Percentiles rank a stretch among this genome's conserved stretches.
Evolutionary conservation across 2,329 filamentous ascomycete genomes (phyloP).

Genomic region (Myriangium duriaei): DNA sequence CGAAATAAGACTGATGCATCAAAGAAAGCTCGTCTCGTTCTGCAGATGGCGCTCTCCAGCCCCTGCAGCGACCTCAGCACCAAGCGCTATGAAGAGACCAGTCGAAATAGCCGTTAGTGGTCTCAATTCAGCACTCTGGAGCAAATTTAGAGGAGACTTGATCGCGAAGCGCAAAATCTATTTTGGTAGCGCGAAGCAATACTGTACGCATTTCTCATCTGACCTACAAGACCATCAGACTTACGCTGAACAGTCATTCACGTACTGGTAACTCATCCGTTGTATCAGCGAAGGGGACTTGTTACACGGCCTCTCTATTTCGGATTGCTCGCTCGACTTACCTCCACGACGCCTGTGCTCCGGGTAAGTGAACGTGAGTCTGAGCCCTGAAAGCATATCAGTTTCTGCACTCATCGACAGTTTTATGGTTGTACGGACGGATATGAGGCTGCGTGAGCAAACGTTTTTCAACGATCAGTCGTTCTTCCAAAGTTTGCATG

Average conservation of each 20-base stretch:
- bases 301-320: no score
- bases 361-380: slow-evolving; percentile 25
- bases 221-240: neutral
- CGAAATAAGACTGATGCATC: neutral
- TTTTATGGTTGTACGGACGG: slow-evolving; percentile 9
- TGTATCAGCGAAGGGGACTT: neutral
- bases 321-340: no score
- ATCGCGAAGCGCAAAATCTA: neutral
- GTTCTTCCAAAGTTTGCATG: slow-evolving; percentile 4
- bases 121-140: neutral
- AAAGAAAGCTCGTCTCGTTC: neutral
- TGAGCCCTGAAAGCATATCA: slow-evolving; percentile 17
- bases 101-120: neutral
- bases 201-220: neutral
- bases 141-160: neutral
- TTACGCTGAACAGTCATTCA: neutral
- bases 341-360: slow-evolving; percentile 24
- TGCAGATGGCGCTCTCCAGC: neutral
- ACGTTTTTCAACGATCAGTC: slow-evolving; percentile 9
- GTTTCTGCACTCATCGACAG: neutral
- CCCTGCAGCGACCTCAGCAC: neutral
- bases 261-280: neutral
- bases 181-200: neutral
- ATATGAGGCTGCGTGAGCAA: slow-evolving; percentile 13
- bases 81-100: neutral